These are phyloP conservation scores for Diplodia mutila DNA, from an alignment of 2,329 filamentous ascomycete genomes.

Conservation along the genomic window DNA sequence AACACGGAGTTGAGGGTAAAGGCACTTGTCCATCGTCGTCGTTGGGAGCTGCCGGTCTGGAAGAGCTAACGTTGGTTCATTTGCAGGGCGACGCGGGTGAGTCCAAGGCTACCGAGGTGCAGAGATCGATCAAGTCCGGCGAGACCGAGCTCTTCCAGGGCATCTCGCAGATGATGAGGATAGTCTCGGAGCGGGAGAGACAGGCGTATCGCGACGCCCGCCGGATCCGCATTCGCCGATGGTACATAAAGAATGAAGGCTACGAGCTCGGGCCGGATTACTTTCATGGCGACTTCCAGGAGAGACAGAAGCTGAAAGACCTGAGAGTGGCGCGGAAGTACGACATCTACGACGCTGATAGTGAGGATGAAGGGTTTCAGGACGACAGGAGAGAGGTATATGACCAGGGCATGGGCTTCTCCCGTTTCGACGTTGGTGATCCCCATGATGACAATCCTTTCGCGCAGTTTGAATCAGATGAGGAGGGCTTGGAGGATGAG, in stretches of 20 bases:
- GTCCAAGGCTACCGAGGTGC: slow-evolving; percentile 1
- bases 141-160: neutral
- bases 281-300: slow-evolving; percentile 5
- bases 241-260: slow-evolving; percentile 17
- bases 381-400: slow-evolving; percentile 1
- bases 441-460: neutral
- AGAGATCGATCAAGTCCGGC: slow-evolving; percentile 5
- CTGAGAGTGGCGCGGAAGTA: slow-evolving; percentile 9
- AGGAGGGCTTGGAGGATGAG: neutral
- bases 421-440: slow-evolving; percentile 1
- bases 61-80: neutral
- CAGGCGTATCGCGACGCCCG: slow-evolving; percentile 9
- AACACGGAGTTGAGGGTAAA: slow-evolving; percentile 1
- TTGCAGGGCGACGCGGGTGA: neutral
- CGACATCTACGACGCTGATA: neutral
- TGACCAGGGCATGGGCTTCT: slow-evolving; percentile 6
- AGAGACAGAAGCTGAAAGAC: slow-evolving; percentile 13
- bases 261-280: neutral
- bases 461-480: neutral
- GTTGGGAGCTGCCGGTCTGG: neutral
- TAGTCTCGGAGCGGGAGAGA: neutral
- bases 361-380: slow-evolving; percentile 2
- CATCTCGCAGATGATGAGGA: slow-evolving; percentile 15
- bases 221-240: slow-evolving; percentile 1
- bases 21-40: neutral